Evolutionary conservation across 192 early-diverging fungal species (phyloP).

Genomic region (Gigaspora rosea): DNA sequence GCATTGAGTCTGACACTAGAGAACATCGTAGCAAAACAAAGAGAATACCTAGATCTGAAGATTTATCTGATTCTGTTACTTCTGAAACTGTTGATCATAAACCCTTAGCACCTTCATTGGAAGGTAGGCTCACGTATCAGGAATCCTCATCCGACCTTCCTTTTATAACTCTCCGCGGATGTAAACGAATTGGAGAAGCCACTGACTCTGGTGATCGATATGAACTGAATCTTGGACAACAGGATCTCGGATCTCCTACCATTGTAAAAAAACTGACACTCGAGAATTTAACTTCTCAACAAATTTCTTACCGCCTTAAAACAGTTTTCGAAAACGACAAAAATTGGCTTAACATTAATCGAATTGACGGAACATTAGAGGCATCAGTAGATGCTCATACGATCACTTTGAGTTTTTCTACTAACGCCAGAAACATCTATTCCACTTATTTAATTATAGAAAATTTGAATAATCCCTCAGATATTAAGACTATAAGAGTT

Average conservation of each 20-base stretch:
- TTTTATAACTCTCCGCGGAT: constrained; percentile 64
- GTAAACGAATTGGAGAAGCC: constrained; percentile 59
- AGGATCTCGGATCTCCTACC: constrained; percentile 60
- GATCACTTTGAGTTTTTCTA: constrained; percentile 64
- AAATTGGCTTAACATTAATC: constrained; percentile 67
- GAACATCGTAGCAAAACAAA: constrained; percentile 39
- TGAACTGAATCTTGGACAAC: constrained; percentile 79
- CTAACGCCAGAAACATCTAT: constrained; percentile 61
- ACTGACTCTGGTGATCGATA: constrained; percentile 63
- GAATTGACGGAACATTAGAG: constrained; percentile 74
- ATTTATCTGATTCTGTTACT: constrained; percentile 34
- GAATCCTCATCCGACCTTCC: constrained; percentile 38
- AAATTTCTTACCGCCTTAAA: constrained; percentile 63
- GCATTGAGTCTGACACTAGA: constrained; percentile 53
- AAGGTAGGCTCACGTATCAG: not conserved
- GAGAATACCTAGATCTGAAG: constrained; percentile 34
- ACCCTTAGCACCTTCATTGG: not conserved
- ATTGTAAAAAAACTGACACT: constrained; percentile 65
- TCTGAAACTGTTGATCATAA: not conserved
- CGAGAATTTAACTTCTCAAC: constrained; percentile 56
- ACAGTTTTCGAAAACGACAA: constrained; percentile 58
- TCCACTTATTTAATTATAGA: constrained; percentile 73
- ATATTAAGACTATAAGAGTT: constrained; percentile 73
- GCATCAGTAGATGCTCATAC: constrained; percentile 47
- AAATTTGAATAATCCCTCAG: constrained; percentile 70